phyloP scores from a whole-genome alignment of 164 flowering plant species.

The Nymphaea colorata region DNA sequence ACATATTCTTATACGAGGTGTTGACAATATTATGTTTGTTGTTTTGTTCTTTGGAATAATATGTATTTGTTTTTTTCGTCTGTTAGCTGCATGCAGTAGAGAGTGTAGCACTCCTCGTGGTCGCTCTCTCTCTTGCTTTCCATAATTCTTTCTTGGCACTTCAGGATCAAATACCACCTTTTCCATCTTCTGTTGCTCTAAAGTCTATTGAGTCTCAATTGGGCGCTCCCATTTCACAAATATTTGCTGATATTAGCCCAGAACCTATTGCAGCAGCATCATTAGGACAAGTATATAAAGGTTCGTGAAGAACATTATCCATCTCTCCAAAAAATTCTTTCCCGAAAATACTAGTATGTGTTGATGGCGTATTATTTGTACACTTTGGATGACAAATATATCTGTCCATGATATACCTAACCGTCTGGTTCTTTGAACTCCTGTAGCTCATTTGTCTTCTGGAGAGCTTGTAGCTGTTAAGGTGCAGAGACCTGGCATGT shows the following conservation, averaged over 20 bases:
- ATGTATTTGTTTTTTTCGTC: background rate
- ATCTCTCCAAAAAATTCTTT: background rate
- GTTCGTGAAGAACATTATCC: slow-evolving; percentile 23
- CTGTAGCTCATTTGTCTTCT: slow-evolving; percentile 91
- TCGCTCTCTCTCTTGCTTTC: background rate
- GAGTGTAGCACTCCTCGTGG: background rate
- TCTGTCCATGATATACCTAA: background rate
- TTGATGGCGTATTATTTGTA: no score
- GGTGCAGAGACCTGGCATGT: slow-evolving; percentile 97
- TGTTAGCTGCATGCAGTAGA: background rate
- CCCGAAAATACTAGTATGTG: no score
- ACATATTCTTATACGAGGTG: no score
- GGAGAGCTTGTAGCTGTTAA: slow-evolving; percentile 98
- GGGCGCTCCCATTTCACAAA: slow-evolving; percentile 58
- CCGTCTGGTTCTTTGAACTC: background rate
- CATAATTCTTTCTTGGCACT: background rate
- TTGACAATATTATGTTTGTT: background rate
- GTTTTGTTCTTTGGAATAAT: no score
- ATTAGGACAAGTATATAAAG: slow-evolving; percentile 95
- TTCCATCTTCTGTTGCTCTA: slow-evolving; percentile 58
- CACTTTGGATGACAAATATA: no score
- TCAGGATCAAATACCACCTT: slow-evolving; percentile 96
- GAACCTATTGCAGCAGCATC: slow-evolving; percentile 98
- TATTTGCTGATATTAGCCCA: slow-evolving; percentile 85
- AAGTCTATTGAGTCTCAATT: slow-evolving; percentile 74